Conservation (phyloP, 495 filamentous ascomycete species). For the Trichoderma virens region DNA sequence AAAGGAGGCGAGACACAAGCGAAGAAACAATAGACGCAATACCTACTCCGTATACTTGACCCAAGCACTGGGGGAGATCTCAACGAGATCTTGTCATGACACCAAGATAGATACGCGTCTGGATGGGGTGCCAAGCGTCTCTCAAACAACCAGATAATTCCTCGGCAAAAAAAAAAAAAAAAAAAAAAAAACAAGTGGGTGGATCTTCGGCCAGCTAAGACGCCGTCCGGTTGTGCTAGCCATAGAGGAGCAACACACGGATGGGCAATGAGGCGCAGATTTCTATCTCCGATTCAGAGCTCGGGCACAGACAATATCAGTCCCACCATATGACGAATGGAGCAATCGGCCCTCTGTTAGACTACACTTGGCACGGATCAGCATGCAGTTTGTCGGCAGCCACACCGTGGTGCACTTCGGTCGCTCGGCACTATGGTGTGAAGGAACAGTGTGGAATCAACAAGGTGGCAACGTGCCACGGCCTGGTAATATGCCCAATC, state of each 20-base stretch:
- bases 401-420: not conserved
- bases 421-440: not conserved
- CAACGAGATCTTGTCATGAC: not conserved
- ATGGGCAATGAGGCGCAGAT: not conserved
- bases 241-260: not conserved
- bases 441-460: no score
- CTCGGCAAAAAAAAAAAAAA: no score
- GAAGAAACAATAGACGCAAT: no score
- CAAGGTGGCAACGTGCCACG: no score
- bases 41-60: no score
- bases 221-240: not conserved
- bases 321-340: not conserved
- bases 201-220: not conserved
- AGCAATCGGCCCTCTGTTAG: not conserved
- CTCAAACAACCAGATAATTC: no score
- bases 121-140: not conserved
- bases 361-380: not conserved
- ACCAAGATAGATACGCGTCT: not conserved
- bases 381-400: not conserved
- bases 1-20: no score
- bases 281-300: not conserved
- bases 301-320: not conserved
- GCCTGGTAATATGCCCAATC: not conserved
- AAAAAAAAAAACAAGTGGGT: not conserved
- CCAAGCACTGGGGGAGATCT: not conserved